Evolutionary conservation across 306 rosid genomes (phyloP), one percentile per base, ranked within the genome.

Genomic region (Quercus variabilis): DNA sequence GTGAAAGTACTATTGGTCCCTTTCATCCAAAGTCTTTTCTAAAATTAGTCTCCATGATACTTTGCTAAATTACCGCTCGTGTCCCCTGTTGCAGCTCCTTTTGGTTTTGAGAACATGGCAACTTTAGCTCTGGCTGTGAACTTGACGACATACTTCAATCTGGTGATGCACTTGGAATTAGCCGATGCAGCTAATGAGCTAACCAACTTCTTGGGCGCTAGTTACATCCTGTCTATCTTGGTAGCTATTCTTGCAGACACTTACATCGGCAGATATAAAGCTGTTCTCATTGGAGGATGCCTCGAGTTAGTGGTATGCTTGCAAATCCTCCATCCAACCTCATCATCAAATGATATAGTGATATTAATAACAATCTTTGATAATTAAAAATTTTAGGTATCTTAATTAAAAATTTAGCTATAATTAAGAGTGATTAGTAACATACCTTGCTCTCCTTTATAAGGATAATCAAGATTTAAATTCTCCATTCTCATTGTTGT

Each of bases 151-250:
- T 94, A 92, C 85, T 92, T 94, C 82, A 86, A 73, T 4, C 82
- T 81, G 19, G 63, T 85, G 4, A 89, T 94, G 95, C 99, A 94
- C 83, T 87, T 71, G 56, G 84, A 83, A 28, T 55, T 94, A 49
- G 82, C 96, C n/a, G 97, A 94, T 80, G 91, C 97, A 0, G 97
- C 97, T 60, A 94, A 94, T 81, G 82, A 84, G 80, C 91, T 94
- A 26, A 92, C 99, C 60, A 94, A 92, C 79, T 92, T 62, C 62
- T 71, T 90, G 91, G 99, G 99, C 15, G 83, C 90, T 1, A 56
- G 92, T 69, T 94, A 86, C 76, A 91, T 91, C 17, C 95, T 94
- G 76, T 75, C 94, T 75, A 89, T 92, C 81, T 28, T 86, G 21
- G 79, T 90, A 71, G 99, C 97, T 19, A 3, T 87, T n/a, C 69